These are phyloP conservation scores for Russula sp. DNA, from an alignment of 768 basidiomycete genomes.

Conservation along the genomic window DNA sequence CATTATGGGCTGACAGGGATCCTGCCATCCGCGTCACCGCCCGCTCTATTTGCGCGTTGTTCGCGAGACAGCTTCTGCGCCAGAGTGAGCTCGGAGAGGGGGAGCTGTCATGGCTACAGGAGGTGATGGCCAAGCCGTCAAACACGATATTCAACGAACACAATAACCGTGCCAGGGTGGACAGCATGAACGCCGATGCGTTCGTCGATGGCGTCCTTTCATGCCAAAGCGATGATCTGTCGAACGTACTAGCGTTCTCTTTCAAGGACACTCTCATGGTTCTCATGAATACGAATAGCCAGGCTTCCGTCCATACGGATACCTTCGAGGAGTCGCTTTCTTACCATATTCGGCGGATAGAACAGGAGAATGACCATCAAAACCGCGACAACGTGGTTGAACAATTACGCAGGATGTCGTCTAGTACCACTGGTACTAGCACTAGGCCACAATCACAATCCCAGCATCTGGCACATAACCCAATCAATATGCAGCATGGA, in stretches of 20 bases:
- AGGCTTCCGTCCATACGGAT: background rate
- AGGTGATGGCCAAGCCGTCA: background rate
- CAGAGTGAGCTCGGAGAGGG: background rate
- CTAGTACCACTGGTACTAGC: background rate
- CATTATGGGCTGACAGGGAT: background rate
- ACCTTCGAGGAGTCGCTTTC: background rate
- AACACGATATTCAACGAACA: background rate
- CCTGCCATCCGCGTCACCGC: slow-evolving; percentile 5
- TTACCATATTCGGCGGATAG: background rate
- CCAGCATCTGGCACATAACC: background rate
- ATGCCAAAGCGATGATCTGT: background rate
- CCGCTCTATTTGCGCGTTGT: slow-evolving; percentile 3
- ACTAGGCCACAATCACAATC: background rate
- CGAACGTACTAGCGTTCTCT: background rate
- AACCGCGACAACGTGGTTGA: background rate
- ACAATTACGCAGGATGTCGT: background rate
- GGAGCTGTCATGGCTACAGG: background rate
- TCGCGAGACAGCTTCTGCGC: slow-evolving; percentile 1
- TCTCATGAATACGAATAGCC: slow-evolving; percentile 3
- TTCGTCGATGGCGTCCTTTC: slow-evolving; percentile 4
- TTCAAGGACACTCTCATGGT: slow-evolving; percentile 11
- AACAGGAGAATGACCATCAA: background rate
- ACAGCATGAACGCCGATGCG: background rate
- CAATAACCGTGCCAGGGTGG: background rate
- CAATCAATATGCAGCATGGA: too few relatives aligned